These are phyloP conservation scores for Thermothielavioides terrestris DNA, from an alignment of 495 filamentous ascomycete species.

Conservation along the genomic window DNA sequence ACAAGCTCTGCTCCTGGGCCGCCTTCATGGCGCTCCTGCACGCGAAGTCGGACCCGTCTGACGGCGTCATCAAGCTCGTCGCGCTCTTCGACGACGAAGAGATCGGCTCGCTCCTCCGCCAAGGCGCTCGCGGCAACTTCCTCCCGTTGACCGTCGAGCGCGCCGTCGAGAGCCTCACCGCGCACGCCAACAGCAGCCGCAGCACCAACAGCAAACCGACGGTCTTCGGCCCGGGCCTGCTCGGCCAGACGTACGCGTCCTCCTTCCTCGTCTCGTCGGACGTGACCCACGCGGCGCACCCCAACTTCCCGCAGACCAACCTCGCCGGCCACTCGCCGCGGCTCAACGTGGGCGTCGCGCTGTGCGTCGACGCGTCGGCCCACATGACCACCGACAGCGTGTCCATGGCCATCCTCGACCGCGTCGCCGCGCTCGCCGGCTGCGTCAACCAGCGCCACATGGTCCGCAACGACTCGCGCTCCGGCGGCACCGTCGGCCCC, in stretches of 20 bases:
- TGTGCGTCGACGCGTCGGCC: slow-evolving; percentile 80
- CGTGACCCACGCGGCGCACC: slow-evolving; percentile 90
- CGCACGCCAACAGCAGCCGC: slow-evolving; percentile 8
- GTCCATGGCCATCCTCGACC: slow-evolving; percentile 64
- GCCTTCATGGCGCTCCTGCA: slow-evolving; percentile 79
- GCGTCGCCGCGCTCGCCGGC: slow-evolving; percentile 61
- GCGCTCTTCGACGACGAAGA: slow-evolving; percentile 95
- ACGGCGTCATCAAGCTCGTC: slow-evolving; percentile 68
- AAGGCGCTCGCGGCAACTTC: slow-evolving; percentile 86
- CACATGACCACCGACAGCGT: slow-evolving; percentile 89
- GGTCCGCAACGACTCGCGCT: slow-evolving; percentile 82
- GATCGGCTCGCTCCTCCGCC: slow-evolving; percentile 80
- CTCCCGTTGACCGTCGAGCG: slow-evolving; percentile 71
- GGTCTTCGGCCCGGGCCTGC: slow-evolving; percentile 52
- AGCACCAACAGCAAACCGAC: no score
- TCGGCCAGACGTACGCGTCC: slow-evolving; percentile 81
- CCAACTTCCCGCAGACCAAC: slow-evolving; percentile 78
- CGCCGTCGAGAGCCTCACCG: slow-evolving; percentile 59
- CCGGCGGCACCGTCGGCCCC: slow-evolving; percentile 90
- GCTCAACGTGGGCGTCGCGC: slow-evolving; percentile 80
- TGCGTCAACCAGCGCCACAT: slow-evolving; percentile 80
- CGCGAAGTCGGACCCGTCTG: slow-evolving; percentile 43
- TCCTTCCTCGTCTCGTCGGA: slow-evolving; percentile 90
- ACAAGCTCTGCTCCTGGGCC: slow-evolving; percentile 92
- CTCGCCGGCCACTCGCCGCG: slow-evolving; percentile 76